Evolutionary conservation across 345 rosid genomes (phyloP).

Genomic region (Hevea brasiliensis): DNA sequence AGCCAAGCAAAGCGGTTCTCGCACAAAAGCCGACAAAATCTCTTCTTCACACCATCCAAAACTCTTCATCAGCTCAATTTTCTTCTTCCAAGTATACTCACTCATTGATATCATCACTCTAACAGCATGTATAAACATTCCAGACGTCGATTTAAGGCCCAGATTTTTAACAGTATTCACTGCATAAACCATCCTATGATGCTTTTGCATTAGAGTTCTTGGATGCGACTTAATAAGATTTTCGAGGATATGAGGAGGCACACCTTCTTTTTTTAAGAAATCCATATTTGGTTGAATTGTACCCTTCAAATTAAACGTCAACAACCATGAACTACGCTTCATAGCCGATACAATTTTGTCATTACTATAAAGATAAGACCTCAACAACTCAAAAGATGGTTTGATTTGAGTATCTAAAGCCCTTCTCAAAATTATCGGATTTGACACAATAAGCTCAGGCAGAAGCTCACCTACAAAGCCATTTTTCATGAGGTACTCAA

Average conservation of each 20-base stretch:
- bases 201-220: background rate
- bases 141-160: conserved; percentile 17
- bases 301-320: conserved; percentile 6
- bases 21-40: conserved; percentile 14
- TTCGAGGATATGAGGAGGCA: conserved; percentile 3
- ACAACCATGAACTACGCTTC: conserved; percentile 21
- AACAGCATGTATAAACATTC: conserved; percentile 19
- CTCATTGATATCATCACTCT: conserved; percentile 9
- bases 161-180: conserved; percentile 18
- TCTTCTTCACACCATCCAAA: conserved; percentile 34
- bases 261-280: conserved; percentile 17
- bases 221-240: conserved; percentile 11
- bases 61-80: conserved; percentile 30
- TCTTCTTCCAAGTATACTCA: conserved; percentile 19
- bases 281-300: conserved; percentile 22
- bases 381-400: conserved; percentile 24
- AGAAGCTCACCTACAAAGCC: conserved; percentile 28
- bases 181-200: conserved; percentile 10
- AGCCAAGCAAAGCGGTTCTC: conserved; percentile 3
- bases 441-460: conserved; percentile 13
- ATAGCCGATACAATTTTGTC: conserved; percentile 12
- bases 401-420: conserved; percentile 18
- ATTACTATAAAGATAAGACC: conserved; percentile 2
- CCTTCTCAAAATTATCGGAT: conserved; percentile 7
- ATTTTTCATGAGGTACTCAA: conserved; percentile 15